phyloP scores from a whole-genome alignment of 768 basidiomycete genomes.

The Rhizopogon sp. region DNA sequence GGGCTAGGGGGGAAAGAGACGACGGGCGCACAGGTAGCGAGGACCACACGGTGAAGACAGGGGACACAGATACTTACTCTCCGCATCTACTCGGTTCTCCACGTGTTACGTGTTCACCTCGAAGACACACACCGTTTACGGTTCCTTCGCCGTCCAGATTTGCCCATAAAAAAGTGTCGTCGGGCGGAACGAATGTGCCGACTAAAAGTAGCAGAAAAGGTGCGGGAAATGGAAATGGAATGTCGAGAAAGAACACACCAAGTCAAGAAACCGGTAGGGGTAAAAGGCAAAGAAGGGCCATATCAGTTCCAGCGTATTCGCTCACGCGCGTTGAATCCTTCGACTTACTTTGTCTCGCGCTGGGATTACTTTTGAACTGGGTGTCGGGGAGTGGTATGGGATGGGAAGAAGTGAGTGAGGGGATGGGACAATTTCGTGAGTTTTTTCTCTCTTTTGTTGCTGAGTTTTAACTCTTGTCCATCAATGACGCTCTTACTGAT shows the following conservation, averaged over 20 bases:
- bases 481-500: not conserved
- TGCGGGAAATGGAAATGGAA: slow-evolving; percentile 3
- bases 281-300: slow-evolving; percentile 8
- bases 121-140: not conserved
- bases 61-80: not conserved
- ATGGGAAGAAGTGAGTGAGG: slow-evolving; percentile 43
- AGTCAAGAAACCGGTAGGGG: slow-evolving; percentile 9
- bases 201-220: not conserved
- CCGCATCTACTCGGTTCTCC: not conserved
- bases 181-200: not conserved
- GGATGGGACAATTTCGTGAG: not conserved
- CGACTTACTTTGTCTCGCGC: slow-evolving; percentile 71
- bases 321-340: slow-evolving; percentile 35
- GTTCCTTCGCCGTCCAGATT: not conserved
- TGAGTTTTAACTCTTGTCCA: not conserved
- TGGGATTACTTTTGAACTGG: slow-evolving; percentile 74
- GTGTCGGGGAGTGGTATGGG: slow-evolving; percentile 53
- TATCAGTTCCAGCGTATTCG: slow-evolving; percentile 6
- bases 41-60: not conserved
- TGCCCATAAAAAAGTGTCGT: not conserved
- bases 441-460: not conserved
- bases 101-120: not conserved
- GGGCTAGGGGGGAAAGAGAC: not conserved
- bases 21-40: no score
- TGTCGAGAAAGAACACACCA: slow-evolving; percentile 1